Conservation (phyloP, 805 yeast genomes). For the Deakozyma indianensis region DNA sequence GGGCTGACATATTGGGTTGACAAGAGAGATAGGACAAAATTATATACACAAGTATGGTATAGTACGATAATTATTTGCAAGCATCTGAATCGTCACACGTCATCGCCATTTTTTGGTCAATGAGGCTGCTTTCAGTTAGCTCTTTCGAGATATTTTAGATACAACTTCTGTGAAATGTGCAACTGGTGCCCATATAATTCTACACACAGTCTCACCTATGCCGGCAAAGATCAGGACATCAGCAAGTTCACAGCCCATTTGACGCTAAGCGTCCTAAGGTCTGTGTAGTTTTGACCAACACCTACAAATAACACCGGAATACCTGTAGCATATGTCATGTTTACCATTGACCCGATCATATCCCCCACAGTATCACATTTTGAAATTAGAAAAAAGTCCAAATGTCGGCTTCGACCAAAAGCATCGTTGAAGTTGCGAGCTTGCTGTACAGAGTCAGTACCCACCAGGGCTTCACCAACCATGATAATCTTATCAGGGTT, state of each 20-base stretch:
- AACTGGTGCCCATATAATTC: too few relatives aligned
- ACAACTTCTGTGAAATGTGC: too few relatives aligned
- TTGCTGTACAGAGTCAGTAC: constrained; percentile 93
- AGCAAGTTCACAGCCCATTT: constrained; percentile 84
- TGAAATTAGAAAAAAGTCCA: constrained; percentile 85
- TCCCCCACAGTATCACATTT: constrained; percentile 98
- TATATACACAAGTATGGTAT: too few relatives aligned
- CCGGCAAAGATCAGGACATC: constrained; percentile 32
- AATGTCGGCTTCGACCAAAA: constrained; percentile 64
- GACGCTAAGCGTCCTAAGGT: constrained; percentile 75
- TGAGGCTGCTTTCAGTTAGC: too few relatives aligned
- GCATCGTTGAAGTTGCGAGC: constrained; percentile 88
- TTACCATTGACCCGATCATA: constrained; percentile 90
- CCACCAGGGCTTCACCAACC: constrained; percentile 98
- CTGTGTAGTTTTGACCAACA: constrained; percentile 94
- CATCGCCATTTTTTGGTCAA: too few relatives aligned
- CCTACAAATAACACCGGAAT: constrained; percentile 94
- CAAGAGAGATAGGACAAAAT: too few relatives aligned
- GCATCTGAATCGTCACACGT: too few relatives aligned
- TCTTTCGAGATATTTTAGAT: too few relatives aligned
- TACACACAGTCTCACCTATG: background rate
- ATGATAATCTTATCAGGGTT: constrained; percentile 91
- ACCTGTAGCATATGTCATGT: constrained; percentile 92
- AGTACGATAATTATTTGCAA: too few relatives aligned
- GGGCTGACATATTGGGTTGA: too few relatives aligned